Evolutionary conservation across 305 asterid genomes (phyloP).

Genomic region (Fraxinus nigra): DNA sequence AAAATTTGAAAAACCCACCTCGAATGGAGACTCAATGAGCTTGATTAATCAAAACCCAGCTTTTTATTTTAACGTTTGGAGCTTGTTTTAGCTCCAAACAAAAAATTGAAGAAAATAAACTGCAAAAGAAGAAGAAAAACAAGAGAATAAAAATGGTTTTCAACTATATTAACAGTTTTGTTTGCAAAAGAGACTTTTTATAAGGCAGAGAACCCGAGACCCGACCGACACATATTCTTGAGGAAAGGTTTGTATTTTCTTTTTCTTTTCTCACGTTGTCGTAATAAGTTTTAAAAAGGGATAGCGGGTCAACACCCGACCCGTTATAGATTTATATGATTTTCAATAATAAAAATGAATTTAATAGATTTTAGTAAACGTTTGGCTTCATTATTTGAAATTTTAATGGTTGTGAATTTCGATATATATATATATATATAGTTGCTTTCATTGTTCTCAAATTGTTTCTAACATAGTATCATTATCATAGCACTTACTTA

Average conservation of each 20-base stretch:
- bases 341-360: no score
- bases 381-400: no score
- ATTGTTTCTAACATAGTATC: no score
- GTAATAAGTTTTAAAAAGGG: not conserved
- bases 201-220: not conserved
- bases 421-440: no score
- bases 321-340: not conserved
- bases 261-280: not conserved
- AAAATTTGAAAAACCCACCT: constrained; percentile 21
- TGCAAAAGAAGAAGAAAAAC: not conserved
- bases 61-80: not conserved
- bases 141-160: not conserved
- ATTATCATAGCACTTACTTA: no score
- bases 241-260: not conserved
- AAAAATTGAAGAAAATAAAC: not conserved
- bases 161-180: not conserved
- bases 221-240: constrained; percentile 1
- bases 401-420: no score
- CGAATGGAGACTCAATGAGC: not conserved
- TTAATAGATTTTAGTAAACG: no score
- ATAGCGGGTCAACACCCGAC: not conserved
- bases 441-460: no score
- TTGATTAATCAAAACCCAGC: not conserved
- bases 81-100: not conserved
- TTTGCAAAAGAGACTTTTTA: not conserved